Base-by-base conservation (phyloP, 805 yeast species). In the Metschnikowia baotianmanensis region DNA sequence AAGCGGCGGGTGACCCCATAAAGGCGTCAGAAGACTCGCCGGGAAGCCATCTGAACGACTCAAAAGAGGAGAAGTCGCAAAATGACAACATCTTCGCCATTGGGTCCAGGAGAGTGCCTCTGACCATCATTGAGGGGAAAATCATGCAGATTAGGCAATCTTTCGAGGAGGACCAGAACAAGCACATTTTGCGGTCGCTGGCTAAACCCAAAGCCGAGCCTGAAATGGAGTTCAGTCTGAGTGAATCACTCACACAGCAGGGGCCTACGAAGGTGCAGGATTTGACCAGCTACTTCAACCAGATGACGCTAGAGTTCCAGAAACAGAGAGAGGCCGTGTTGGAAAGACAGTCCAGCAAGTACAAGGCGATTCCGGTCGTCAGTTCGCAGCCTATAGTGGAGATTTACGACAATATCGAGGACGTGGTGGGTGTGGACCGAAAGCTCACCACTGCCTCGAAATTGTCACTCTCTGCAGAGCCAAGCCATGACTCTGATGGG, bases 321-420 rank as follows among this genome's bases (percentile, higher is more conserved):
- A 72, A 80, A 49, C 96, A 90, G 55, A 78, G 98, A 55, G 95
- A 87, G 48, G 96, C 91, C 56, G 74, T 88, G 44, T 43, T 50
- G 12, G 57, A 59, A 33, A 67, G 74, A 42, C 80, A 83, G 46
- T 57, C 86, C 31, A 73, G 80, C 50, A 76, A 82, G 51, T 78
- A 80, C 57, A 71, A 81, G 45, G 87, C 91, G 0, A 67, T 72
- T 11, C 89, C 93, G 6, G 77, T 87, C 36, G 78, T 80, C 18
- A 76, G 81, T 1, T 80, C 93, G 1, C 82, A 77, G 44, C 98
- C 99, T 0, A 83, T 87, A 41, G 97, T 90, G 17, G 96, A 90
- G 52, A 84, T 93, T 19, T 93, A 85, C 58, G 82, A 87, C 50
- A 83, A 86, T 55, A 93, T 86, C 10, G 81, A 83, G 45, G 97